These are phyloP conservation scores for Paracamarosporium sp. DNA, from an alignment of 2,329 filamentous ascomycete species.

Conservation along the genomic window DNA sequence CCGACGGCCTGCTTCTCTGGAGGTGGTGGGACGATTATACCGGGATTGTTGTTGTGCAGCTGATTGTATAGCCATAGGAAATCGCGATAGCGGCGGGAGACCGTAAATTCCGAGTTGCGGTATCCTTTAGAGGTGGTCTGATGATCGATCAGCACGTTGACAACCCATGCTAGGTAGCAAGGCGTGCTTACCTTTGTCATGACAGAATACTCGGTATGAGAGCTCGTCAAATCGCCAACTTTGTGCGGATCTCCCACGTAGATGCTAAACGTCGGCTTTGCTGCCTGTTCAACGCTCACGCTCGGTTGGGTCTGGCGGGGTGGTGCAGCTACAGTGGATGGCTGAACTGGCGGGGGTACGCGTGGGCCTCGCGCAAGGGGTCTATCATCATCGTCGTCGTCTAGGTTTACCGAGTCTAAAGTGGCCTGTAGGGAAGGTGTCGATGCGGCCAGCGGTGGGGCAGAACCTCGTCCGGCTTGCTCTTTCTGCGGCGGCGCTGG, in stretches of 20 bases:
- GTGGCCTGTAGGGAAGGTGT: constrained; percentile 58
- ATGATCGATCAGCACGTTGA: constrained; percentile 4
- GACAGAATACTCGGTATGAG: constrained; percentile 97
- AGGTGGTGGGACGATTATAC: constrained; percentile 91
- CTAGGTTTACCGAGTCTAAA: constrained; percentile 73
- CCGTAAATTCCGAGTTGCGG: constrained; percentile 87
- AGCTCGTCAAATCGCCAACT: constrained; percentile 94
- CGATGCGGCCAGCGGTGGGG: constrained; percentile 61
- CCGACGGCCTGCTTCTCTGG: constrained; percentile 98
- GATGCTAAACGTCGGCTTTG: constrained; percentile 90
- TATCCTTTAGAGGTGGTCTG: constrained; percentile 97
- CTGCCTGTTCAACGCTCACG: constrained; percentile 89
- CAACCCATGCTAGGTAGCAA: background rate
- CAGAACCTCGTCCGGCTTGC: constrained; percentile 57
- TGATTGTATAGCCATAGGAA: constrained; percentile 98
- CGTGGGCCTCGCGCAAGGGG: constrained; percentile 60
- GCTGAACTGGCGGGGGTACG: constrained; percentile 69
- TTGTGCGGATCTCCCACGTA: constrained; percentile 96
- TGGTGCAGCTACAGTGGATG: constrained; percentile 53
- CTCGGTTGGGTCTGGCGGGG: constrained; percentile 72
- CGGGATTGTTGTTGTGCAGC: constrained; percentile 91
- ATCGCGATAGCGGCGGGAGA: constrained; percentile 92
- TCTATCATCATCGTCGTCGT: constrained; percentile 66
- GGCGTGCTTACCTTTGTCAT: constrained; percentile 76
- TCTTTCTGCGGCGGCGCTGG: constrained; percentile 72